phyloP scores from a whole-genome alignment of 257 asterid genomes.

The Ilex aquifolium region DNA sequence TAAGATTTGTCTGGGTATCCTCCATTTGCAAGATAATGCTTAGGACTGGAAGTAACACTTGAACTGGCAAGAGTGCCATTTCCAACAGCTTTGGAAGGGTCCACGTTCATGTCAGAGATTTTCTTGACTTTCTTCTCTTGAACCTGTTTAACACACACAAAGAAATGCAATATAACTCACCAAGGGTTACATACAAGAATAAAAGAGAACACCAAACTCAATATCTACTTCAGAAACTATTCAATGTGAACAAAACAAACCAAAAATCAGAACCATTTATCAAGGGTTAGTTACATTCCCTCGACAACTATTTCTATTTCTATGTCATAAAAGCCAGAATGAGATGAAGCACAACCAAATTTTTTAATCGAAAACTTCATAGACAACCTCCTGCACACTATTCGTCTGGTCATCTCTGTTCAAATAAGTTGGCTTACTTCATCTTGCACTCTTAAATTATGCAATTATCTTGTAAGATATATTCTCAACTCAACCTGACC shows the following conservation, averaged over 20 bases:
- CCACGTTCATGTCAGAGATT: constrained; percentile 74
- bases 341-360: too few species aligned
- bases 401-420: too few species aligned
- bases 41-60: constrained; percentile 54
- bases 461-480: too few species aligned
- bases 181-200: neutral
- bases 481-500: too few species aligned
- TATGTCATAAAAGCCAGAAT: too few species aligned
- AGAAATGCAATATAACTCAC: constrained; percentile 7
- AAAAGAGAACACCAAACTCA: neutral
- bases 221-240: constrained; percentile 1
- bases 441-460: too few species aligned
- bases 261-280: neutral
- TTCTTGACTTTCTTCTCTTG: constrained; percentile 98
- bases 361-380: too few species aligned
- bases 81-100: constrained; percentile 54
- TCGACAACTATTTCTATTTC: neutral
- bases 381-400: too few species aligned
- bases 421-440: too few species aligned
- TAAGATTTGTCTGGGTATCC: constrained; percentile 44
- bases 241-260: neutral
- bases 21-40: constrained; percentile 61
- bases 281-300: neutral
- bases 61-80: constrained; percentile 62
- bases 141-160: constrained; percentile 53